phyloP scores from a whole-genome alignment of 495 filamentous ascomycete genomes.

The Hypoxylon cercidicola region DNA sequence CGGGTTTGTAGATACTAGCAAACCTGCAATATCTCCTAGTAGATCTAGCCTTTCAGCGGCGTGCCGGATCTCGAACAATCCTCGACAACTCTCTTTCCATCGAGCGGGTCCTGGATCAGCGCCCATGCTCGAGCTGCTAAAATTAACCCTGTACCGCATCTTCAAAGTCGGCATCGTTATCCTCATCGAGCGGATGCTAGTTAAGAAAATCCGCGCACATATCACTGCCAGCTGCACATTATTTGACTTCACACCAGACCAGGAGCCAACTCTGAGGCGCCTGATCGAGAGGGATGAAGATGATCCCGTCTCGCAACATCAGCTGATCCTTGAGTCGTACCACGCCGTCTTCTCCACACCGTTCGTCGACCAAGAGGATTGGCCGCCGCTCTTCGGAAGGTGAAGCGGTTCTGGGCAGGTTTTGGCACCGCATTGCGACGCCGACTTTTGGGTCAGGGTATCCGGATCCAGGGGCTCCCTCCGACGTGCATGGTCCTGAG shows the following conservation, averaged over 20 bases:
- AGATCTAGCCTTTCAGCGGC: constrained; percentile 15
- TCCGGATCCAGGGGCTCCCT: constrained; percentile 28
- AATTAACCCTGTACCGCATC: constrained; percentile 8
- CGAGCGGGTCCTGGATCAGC: neutral
- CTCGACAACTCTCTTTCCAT: constrained; percentile 4
- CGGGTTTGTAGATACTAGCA: neutral
- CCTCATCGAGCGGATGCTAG: constrained; percentile 4
- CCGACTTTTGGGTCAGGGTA: constrained; percentile 12
- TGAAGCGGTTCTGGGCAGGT: constrained; percentile 47
- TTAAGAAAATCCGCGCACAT: neutral
- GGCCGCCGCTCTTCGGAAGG: constrained; percentile 36
- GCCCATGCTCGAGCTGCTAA: constrained; percentile 5
- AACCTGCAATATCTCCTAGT: neutral
- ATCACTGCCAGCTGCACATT: constrained; percentile 11
- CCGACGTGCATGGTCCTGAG: constrained; percentile 37
- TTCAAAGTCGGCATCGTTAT: constrained; percentile 10
- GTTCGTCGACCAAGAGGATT: constrained; percentile 25
- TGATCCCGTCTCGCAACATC: constrained; percentile 9
- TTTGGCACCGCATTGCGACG: constrained; percentile 44
- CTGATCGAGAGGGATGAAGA: constrained; percentile 4
- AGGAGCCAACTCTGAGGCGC: constrained; percentile 20
- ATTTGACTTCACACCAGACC: constrained; percentile 17
- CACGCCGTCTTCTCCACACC: constrained; percentile 8
- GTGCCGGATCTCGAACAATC: constrained; percentile 21
- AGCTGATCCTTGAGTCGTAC: constrained; percentile 15